Percentiles rank a stretch among this genome's conserved stretches.
These are phyloP conservation scores for Xylariaceae sp. DNA, from an alignment of 2,329 filamentous ascomycete species.

Conservation along the genomic window DNA sequence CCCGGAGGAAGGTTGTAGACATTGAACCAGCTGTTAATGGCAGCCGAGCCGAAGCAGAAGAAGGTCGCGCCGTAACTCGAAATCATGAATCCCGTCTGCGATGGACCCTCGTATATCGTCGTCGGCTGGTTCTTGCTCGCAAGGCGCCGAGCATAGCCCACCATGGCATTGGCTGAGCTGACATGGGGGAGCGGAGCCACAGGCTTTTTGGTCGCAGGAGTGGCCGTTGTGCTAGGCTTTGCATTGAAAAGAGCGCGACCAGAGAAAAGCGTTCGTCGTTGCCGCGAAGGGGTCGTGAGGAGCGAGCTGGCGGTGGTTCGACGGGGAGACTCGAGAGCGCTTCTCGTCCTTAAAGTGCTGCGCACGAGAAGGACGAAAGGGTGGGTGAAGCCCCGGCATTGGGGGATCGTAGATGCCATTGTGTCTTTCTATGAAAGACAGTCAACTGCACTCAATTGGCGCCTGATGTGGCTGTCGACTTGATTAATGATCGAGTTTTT, in stretches of 20 bases:
- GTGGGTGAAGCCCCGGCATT: constrained; percentile 30
- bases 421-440: not conserved
- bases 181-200: not conserved
- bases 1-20: constrained; percentile 46
- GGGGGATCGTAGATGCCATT: constrained; percentile 24
- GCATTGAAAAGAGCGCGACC: not conserved
- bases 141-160: constrained; percentile 52
- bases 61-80: constrained; percentile 53
- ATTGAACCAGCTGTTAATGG: constrained; percentile 46
- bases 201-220: constrained; percentile 4
- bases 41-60: constrained; percentile 48
- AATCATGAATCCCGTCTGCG: constrained; percentile 57
- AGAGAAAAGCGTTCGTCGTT: constrained; percentile 16
- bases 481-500: not conserved
- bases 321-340: constrained; percentile 9
- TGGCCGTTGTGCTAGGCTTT: not conserved
- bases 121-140: constrained; percentile 51
- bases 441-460: too few relatives aligned
- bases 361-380: constrained; percentile 27
- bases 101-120: constrained; percentile 59
- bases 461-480: too few relatives aligned
- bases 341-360: constrained; percentile 21
- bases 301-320: constrained; percentile 7
- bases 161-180: constrained; percentile 20
- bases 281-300: constrained; percentile 7